These are phyloP conservation scores for Pittosporum tobira DNA, from an alignment of 129 eudicot genomes.

Conservation along the genomic window DNA sequence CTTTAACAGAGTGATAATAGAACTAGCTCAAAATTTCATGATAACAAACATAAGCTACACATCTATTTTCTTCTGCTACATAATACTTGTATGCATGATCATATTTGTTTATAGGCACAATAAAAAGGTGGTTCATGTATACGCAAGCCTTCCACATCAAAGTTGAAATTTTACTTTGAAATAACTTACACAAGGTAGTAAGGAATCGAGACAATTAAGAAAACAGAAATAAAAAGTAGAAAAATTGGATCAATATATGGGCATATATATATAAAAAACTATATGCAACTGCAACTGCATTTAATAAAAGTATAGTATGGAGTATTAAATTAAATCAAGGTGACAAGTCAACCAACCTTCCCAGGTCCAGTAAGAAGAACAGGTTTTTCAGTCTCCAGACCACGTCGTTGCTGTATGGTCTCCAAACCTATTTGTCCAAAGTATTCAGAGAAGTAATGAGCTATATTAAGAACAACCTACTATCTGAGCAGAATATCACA, in stretches of 20 bases:
- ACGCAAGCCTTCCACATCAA: neutral
- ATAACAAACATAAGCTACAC: neutral
- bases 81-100: too few relatives aligned
- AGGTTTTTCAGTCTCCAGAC: constrained; percentile 67
- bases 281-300: neutral
- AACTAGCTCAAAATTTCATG: too few relatives aligned
- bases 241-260: neutral
- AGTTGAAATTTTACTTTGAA: neutral
- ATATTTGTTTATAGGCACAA: too few relatives aligned
- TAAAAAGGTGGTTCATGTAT: neutral
- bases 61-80: neutral
- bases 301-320: neutral
- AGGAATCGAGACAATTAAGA: neutral
- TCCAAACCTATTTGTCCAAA: constrained; percentile 47
- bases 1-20: too few relatives aligned
- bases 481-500: neutral
- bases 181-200: neutral
- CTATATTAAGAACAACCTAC: neutral
- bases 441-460: neutral
- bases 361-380: constrained; percentile 97
- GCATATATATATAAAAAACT: neutral
- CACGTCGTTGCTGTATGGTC: constrained; percentile 80
- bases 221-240: neutral
- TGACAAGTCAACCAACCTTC: constrained; percentile 45
- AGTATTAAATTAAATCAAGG: neutral